Evolutionary conservation across 2,329 filamentous ascomycete species (phyloP), one percentile per base, ranked within the genome.

Genomic region (Epichloe sylvatica): DNA sequence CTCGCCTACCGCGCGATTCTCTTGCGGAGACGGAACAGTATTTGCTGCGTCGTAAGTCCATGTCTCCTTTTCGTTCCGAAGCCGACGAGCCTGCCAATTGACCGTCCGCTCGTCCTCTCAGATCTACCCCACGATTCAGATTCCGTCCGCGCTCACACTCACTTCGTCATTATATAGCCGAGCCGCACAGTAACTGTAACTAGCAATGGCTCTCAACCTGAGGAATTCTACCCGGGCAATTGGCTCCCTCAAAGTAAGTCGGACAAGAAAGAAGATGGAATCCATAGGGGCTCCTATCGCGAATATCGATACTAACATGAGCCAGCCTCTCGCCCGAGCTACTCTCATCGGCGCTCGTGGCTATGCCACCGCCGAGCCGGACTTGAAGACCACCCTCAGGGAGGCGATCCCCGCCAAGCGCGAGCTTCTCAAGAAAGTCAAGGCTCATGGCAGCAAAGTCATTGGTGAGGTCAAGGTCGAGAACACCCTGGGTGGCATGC

Each of bases 401-500:
- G 80, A 82, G 57, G 79, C 81, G 52, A 94, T 98, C 59, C 92
- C 92, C 35, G 88, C 82, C 54, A 97, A 97, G 74, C 82, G 90
- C 47, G 91, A 95, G 67, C 82, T 96, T 19, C 72, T 97, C 60
- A 92, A 95, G 71, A 86, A 90, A 68, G 86, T 97, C 71, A 97
- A 96, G 74, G 79, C 83, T 51, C 81, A 91, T 65, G 77, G 80
- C 47, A 79, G 83, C 61, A 92, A 90, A 68, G 81, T 83, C 52
- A 83, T 97, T 60, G 91, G 91, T 51, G 86, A 95, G 61, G 82
- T 97, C 68, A 95, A 91, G 75, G 80, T 97, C 43, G 86, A 91
- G 69, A 95, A 92, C 70, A 87, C 87, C 21, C 80, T 97, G 59
- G 92, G 92, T 60, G 92, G 92, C 62, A 97, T 97, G 92, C 86